A percentile compares a stretch with the other conserved stretches of the same genome.
These are phyloP conservation scores for Pseudogymnoascus sp. DNA, from an alignment of 2,329 filamentous ascomycete species.

Conservation along the genomic window DNA sequence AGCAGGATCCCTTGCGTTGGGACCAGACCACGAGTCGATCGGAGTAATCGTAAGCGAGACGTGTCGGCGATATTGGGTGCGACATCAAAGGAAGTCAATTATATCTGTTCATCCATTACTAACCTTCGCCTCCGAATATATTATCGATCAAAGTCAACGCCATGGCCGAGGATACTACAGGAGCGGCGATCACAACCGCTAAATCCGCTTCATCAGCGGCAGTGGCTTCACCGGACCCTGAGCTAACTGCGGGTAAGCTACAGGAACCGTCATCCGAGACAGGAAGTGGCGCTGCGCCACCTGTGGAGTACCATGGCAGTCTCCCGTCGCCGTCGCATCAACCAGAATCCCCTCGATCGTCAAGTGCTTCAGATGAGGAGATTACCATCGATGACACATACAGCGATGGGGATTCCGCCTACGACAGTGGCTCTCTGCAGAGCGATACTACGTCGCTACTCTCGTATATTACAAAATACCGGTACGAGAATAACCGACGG, in stretches of 20 bases:
- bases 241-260: neutral
- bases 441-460: conserved; percentile 15
- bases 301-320: neutral
- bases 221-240: neutral
- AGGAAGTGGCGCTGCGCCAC: neutral
- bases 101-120: neutral
- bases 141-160: neutral
- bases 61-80: neutral
- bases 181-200: neutral
- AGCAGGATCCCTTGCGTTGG: neutral
- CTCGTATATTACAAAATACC: conserved; percentile 23
- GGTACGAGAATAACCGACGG: conserved; percentile 37
- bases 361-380: neutral
- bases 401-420: conserved; percentile 8
- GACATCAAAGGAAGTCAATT: neutral
- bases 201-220: neutral
- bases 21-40: neutral
- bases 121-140: neutral
- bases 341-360: neutral
- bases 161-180: neutral
- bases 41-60: neutral
- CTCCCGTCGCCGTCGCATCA: neutral
- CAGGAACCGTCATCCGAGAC: neutral
- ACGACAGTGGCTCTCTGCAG: conserved; percentile 4
- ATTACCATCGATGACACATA: neutral